Evolutionary conservation across 768 basidiomycete genomes (phyloP).

Genomic region (Boletus tomentosulus): DNA sequence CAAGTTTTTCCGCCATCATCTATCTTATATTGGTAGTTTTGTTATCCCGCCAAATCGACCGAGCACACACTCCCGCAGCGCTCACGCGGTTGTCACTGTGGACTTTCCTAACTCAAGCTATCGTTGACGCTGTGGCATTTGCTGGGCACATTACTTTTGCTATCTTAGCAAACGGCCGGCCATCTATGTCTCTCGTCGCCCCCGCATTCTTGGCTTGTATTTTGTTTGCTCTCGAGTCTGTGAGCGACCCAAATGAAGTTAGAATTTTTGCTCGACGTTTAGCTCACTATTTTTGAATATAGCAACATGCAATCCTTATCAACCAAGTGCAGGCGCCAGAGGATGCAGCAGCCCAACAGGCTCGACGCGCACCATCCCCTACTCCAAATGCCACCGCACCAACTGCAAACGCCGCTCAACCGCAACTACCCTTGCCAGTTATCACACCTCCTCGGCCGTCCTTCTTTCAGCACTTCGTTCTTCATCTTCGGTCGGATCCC

Average conservation of each 20-base stretch:
- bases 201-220: constrained; percentile 83
- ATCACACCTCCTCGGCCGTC: constrained; percentile 17
- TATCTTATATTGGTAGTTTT: constrained; percentile 66
- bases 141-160: constrained; percentile 88
- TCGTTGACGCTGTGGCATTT: constrained; percentile 80
- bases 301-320: constrained; percentile 84
- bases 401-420: constrained; percentile 8
- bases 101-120: constrained; percentile 76
- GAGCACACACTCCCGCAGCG: constrained; percentile 72
- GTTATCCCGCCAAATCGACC: constrained; percentile 69
- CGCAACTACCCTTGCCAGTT: constrained; percentile 19
- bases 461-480: constrained; percentile 49
- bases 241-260: constrained; percentile 34
- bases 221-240: constrained; percentile 79
- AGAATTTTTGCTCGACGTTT: not conserved
- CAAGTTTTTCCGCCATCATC: constrained; percentile 59
- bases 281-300: not conserved
- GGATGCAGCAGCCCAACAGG: constrained; percentile 37
- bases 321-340: constrained; percentile 83
- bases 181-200: constrained; percentile 76
- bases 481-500: constrained; percentile 62
- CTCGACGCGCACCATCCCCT: constrained; percentile 13
- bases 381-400: constrained; percentile 1
- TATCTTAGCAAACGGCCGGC: constrained; percentile 75
- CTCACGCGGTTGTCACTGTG: constrained; percentile 78